These are phyloP conservation scores for Fusarium newnesense DNA, from an alignment of 2,329 filamentous ascomycete species.

Conservation along the genomic window DNA sequence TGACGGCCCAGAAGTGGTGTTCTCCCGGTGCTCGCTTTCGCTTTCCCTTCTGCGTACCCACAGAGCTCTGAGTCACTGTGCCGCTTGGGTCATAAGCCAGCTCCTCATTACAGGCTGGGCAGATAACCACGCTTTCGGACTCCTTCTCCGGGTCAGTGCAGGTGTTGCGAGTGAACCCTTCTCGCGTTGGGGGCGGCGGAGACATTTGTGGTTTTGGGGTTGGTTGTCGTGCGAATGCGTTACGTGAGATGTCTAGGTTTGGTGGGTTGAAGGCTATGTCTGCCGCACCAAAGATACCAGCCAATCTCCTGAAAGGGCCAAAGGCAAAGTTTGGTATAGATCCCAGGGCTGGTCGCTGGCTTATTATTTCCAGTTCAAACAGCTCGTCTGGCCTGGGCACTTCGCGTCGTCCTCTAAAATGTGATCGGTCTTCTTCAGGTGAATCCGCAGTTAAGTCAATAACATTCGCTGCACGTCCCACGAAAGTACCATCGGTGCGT, in stretches of 20 bases:
- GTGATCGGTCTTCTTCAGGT: slow-evolving; percentile 47
- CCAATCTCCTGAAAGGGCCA: slow-evolving; percentile 41
- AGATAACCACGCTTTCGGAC: slow-evolving; percentile 79
- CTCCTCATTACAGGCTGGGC: slow-evolving; percentile 87
- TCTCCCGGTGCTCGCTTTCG: slow-evolving; percentile 67
- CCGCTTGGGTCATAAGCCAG: slow-evolving; percentile 75
- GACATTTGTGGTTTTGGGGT: slow-evolving; percentile 64
- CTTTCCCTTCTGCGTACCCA: slow-evolving; percentile 46
- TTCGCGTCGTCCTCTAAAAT: slow-evolving; percentile 23
- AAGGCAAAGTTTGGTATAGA: slow-evolving; percentile 35
- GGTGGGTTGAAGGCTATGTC: slow-evolving; percentile 37
- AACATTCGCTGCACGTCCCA: slow-evolving; percentile 49
- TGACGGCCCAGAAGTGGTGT: slow-evolving; percentile 92
- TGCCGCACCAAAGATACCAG: slow-evolving; percentile 40
- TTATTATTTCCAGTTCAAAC: slow-evolving; percentile 42
- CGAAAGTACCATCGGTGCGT: slow-evolving; percentile 57
- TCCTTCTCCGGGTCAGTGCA: slow-evolving; percentile 49
- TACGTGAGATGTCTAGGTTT: slow-evolving; percentile 41
- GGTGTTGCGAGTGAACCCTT: slow-evolving; percentile 85
- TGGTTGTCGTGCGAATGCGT: slow-evolving; percentile 48
- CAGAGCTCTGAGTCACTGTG: slow-evolving; percentile 32
- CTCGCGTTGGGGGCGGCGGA: slow-evolving; percentile 69
- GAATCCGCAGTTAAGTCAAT: slow-evolving; percentile 66
- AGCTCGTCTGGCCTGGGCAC: slow-evolving; percentile 40
- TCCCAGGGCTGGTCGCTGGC: slow-evolving; percentile 39